phyloP scores from a whole-genome alignment of 108 stramenopile species.

The Nitzschia sp. region DNA sequence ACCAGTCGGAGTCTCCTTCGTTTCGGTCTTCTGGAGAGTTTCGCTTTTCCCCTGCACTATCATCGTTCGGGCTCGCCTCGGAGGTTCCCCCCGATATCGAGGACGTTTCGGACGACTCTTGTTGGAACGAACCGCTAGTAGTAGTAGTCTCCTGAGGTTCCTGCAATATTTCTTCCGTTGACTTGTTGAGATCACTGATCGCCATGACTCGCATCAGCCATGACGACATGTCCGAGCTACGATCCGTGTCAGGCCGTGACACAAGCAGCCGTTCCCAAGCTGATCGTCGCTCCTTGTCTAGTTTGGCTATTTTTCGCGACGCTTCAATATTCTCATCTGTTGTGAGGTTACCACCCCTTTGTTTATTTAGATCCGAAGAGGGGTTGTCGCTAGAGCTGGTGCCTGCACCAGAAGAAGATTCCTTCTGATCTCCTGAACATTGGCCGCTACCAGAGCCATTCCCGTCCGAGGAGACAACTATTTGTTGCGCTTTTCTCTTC shows the following conservation, averaged over 20 bases:
- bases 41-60: background rate
- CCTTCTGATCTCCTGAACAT: too few species aligned
- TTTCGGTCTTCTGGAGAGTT: background rate
- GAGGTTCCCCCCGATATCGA: background rate
- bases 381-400: background rate
- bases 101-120: background rate
- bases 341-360: background rate
- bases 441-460: background rate
- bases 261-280: conserved; percentile 6
- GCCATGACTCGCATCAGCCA: conserved; percentile 8
- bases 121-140: background rate
- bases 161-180: background rate
- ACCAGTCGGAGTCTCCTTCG: background rate
- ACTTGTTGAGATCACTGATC: conserved; percentile 16
- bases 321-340: background rate
- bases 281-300: conserved; percentile 4
- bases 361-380: background rate
- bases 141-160: background rate
- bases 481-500: background rate
- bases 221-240: background rate
- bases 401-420: background rate
- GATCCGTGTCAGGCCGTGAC: conserved; percentile 8
- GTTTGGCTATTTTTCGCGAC: background rate
- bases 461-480: background rate
- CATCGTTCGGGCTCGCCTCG: background rate